Evolutionary conservation across 352 stramenopile genomes (phyloP).

Genomic region (Bremia lactucae): DNA sequence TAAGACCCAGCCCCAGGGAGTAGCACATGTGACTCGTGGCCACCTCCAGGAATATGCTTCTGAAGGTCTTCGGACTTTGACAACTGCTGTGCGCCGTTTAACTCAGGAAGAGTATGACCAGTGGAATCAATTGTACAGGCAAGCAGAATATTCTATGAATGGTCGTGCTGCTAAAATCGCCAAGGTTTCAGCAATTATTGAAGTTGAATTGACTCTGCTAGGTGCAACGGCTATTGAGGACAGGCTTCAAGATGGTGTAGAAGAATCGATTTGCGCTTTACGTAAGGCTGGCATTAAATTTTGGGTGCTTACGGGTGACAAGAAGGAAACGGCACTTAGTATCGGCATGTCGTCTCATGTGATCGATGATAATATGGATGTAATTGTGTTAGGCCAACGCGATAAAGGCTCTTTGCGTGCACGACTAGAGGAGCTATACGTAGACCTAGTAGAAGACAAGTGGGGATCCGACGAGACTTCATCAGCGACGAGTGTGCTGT

Average conservation of each 20-base stretch:
- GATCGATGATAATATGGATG: conserved; percentile 86
- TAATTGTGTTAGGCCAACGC: conserved; percentile 75
- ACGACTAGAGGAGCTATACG: conserved; percentile 76
- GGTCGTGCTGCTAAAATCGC: conserved; percentile 63
- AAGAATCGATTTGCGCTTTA: conserved; percentile 88
- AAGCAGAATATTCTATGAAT: conserved; percentile 70
- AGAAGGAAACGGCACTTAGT: conserved; percentile 81
- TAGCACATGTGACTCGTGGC: conserved; percentile 65
- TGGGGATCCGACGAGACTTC: conserved; percentile 80
- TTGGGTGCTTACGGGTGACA: conserved; percentile 92
- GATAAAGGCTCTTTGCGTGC: conserved; percentile 68
- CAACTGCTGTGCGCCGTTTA: conserved; percentile 59
- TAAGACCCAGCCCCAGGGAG: conserved; percentile 57
- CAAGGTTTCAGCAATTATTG: conserved; percentile 67
- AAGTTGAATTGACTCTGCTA: conserved; percentile 79
- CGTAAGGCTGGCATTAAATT: conserved; percentile 91
- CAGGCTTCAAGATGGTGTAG: conserved; percentile 87
- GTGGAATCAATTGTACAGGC: conserved; percentile 58
- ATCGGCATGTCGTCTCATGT: conserved; percentile 86
- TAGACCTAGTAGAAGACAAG: conserved; percentile 81
- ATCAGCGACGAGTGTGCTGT: conserved; percentile 62
- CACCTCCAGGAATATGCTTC: conserved; percentile 80
- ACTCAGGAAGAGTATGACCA: conserved; percentile 60
- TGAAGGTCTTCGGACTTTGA: conserved; percentile 65
- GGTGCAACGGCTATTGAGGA: conserved; percentile 90